Percentiles rank a stretch among this genome's conserved stretches.
phyloP scores from a whole-genome alignment of 2,329 filamentous ascomycete species.

The Fusarium musae region DNA sequence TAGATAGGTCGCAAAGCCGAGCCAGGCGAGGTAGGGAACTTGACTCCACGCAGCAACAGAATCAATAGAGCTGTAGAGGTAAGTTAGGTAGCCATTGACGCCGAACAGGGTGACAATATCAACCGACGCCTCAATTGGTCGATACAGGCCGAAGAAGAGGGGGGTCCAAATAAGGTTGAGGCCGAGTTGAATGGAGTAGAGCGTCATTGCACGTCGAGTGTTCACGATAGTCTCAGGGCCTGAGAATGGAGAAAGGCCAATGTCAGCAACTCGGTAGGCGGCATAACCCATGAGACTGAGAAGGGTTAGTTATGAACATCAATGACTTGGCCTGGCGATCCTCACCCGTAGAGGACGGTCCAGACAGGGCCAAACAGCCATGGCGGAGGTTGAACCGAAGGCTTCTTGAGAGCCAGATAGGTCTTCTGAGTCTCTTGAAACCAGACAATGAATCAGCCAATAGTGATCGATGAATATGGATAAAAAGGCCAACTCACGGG shows the following conservation, averaged over 20 bases:
- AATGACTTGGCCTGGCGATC: not conserved
- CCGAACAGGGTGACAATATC: constrained; percentile 81
- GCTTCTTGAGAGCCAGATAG: constrained; percentile 75
- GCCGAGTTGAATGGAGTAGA: constrained; percentile 87
- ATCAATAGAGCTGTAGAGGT: constrained; percentile 81
- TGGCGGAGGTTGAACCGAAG: constrained; percentile 69
- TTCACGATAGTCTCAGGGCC: constrained; percentile 64
- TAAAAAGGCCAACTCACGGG: constrained; percentile 61
- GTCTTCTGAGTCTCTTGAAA: constrained; percentile 67
- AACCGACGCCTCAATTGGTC: constrained; percentile 77
- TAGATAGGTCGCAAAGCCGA: constrained; percentile 88
- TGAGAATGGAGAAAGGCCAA: constrained; percentile 68
- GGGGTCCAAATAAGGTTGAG: constrained; percentile 93
- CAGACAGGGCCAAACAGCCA: constrained; percentile 73
- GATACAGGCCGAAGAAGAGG: constrained; percentile 84
- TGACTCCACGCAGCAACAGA: constrained; percentile 77
- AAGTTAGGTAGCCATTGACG: constrained; percentile 77
- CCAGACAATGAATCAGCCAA: not conserved
- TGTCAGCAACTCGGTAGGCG: constrained; percentile 78
- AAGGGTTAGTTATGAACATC: not conserved
- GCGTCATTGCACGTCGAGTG: constrained; percentile 75
- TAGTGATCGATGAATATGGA: not conserved
- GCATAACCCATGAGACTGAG: constrained; percentile 83
- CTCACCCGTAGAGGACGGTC: constrained; percentile 71
- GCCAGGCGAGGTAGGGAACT: constrained; percentile 86